These are phyloP conservation scores for Kwoniella botswanensis DNA, from an alignment of 768 basidiomycete species.

Conservation along the genomic window DNA sequence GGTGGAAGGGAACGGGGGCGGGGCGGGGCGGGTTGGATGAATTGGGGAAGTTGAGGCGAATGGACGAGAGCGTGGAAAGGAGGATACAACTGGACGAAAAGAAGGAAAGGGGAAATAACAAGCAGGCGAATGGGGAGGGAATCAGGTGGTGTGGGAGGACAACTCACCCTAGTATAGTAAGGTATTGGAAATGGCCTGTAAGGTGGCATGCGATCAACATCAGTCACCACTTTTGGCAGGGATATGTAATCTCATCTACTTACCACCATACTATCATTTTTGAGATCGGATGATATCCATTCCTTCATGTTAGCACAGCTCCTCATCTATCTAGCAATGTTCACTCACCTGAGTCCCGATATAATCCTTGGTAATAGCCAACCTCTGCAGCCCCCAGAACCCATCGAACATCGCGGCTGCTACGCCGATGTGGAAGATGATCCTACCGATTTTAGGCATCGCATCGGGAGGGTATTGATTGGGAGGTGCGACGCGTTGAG, in stretches of 20 bases:
- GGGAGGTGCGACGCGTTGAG: slow-evolving; percentile 26
- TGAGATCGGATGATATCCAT: too few species aligned
- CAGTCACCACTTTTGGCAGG: not conserved
- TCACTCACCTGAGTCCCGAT: slow-evolving; percentile 47
- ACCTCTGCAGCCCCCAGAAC: slow-evolving; percentile 39
- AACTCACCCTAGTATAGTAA: slow-evolving; percentile 77
- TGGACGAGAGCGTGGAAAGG: too few species aligned
- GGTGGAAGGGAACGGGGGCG: too few species aligned
- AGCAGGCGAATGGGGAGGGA: too few species aligned
- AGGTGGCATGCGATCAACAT: not conserved
- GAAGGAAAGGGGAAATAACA: too few species aligned
- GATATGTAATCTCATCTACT: too few species aligned
- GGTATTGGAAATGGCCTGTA: slow-evolving; percentile 69
- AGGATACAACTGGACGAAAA: too few species aligned
- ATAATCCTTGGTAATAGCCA: slow-evolving; percentile 31
- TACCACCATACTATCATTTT: too few species aligned
- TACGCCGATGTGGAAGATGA: slow-evolving; percentile 49
- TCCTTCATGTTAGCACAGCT: too few species aligned
- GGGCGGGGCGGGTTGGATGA: too few species aligned
- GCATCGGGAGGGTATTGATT: slow-evolving; percentile 28
- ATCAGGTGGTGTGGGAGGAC: not conserved
- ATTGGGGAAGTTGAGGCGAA: too few species aligned
- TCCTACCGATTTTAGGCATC: slow-evolving; percentile 28
- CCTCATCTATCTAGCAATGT: not conserved
- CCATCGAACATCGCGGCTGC: slow-evolving; percentile 52